Conservation (phyloP, 768 basidiomycete genomes). For the Cyclocybe aegerita region DNA sequence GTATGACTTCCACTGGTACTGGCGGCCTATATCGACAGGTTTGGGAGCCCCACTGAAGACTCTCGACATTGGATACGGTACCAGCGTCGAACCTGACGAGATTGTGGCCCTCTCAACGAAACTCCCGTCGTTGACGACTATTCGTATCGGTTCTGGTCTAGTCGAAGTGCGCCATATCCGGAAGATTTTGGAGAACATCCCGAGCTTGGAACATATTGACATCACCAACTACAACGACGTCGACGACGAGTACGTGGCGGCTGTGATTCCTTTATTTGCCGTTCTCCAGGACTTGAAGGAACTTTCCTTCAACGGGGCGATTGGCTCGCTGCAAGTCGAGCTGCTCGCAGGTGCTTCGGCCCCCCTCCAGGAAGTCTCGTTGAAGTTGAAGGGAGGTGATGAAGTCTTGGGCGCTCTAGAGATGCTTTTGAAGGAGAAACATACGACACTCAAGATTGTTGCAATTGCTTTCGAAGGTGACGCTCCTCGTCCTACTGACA, state of each 20-base stretch:
- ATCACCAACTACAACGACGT: neutral
- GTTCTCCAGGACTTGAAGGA: neutral
- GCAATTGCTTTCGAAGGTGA: neutral
- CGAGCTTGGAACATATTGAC: constrained; percentile 2
- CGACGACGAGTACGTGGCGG: neutral
- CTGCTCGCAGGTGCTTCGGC: neutral
- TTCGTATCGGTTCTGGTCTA: neutral
- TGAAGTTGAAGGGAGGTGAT: neutral
- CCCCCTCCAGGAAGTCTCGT: neutral
- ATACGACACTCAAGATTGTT: constrained; percentile 1
- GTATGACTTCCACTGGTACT: constrained; percentile 8
- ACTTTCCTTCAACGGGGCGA: neutral
- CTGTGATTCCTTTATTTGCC: neutral
- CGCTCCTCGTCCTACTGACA: neutral
- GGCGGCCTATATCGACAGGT: neutral
- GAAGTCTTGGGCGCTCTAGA: neutral
- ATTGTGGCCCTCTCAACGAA: constrained; percentile 1
- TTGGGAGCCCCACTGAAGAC: neutral
- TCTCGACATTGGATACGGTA: constrained; percentile 8
- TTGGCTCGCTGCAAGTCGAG: neutral
- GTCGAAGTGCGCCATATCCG: neutral
- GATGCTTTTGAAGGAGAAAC: constrained; percentile 3
- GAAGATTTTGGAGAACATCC: neutral
- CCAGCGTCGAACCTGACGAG: neutral
- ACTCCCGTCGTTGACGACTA: neutral